These are phyloP conservation scores for Tardiomyces digboiensis DNA, from an alignment of 1,139 yeast genomes.

Conservation along the genomic window DNA sequence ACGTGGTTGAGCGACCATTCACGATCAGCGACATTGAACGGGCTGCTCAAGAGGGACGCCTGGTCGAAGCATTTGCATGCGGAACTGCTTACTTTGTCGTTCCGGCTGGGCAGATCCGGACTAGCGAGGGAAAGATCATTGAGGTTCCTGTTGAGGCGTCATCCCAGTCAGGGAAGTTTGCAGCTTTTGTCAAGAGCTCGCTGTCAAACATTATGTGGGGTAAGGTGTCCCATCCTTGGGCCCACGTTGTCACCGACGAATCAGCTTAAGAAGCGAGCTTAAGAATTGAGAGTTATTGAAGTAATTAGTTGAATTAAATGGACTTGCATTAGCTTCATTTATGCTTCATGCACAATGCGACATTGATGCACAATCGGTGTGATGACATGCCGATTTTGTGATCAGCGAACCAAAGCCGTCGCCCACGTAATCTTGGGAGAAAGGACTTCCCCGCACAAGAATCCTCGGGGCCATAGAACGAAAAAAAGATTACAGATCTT, in stretches of 20 bases:
- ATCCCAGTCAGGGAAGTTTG: constrained; percentile 67
- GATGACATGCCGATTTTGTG: too few species aligned
- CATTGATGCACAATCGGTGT: too few species aligned
- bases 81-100: constrained; percentile 98
- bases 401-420: too few species aligned
- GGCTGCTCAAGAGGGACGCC: constrained; percentile 66
- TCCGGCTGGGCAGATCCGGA: constrained; percentile 75
- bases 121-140: constrained; percentile 64
- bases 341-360: too few species aligned
- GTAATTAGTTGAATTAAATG: too few species aligned
- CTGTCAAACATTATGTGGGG: constrained; percentile 46
- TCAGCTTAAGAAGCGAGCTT: neutral
- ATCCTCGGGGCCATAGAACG: too few species aligned
- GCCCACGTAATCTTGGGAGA: too few species aligned
- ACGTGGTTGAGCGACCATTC: constrained; percentile 68
- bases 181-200: constrained; percentile 73
- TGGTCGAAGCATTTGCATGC: constrained; percentile 91
- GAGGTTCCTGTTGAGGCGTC: constrained; percentile 72
- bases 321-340: too few species aligned
- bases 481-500: too few species aligned
- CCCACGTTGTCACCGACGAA: neutral
- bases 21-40: constrained; percentile 75
- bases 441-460: too few species aligned
- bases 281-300: too few species aligned
- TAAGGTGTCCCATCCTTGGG: neutral